Evolutionary conservation across 306 rosid genomes (phyloP).

Genomic region (Pyrus pyrifolia): DNA sequence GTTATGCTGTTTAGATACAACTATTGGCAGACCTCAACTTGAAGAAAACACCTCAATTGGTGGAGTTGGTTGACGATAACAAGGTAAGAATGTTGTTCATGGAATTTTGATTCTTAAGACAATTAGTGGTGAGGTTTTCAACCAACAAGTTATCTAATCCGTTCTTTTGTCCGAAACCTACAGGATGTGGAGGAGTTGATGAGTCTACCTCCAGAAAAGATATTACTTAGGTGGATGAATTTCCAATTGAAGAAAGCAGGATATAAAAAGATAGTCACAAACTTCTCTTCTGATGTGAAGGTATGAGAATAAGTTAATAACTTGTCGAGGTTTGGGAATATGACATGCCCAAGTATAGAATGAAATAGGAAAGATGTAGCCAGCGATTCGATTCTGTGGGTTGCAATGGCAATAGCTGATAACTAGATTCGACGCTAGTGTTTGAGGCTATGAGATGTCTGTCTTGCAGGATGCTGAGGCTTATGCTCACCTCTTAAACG

Average conservation of each 20-base stretch:
- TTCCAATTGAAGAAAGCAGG: slow-evolving; percentile 81
- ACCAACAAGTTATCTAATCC: neutral
- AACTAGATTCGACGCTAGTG: neutral
- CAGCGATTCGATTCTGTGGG: neutral
- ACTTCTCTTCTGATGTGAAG: slow-evolving; percentile 95
- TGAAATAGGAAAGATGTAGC: neutral
- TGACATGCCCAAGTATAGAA: neutral
- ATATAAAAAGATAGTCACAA: slow-evolving; percentile 66
- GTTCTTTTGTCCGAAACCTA: slow-evolving; percentile 21
- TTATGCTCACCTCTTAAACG: slow-evolving; percentile 82
- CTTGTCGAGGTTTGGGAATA: neutral
- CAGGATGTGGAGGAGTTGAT: slow-evolving; percentile 97
- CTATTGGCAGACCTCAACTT: slow-evolving; percentile 89
- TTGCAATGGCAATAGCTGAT: neutral
- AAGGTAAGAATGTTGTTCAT: slow-evolving; percentile 43
- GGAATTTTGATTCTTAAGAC: neutral
- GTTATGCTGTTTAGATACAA: slow-evolving; percentile 64
- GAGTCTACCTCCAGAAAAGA: slow-evolving; percentile 94
- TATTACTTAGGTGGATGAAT: slow-evolving; percentile 95
- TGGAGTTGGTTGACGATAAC: slow-evolving; percentile 86
- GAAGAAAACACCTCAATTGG: slow-evolving; percentile 91
- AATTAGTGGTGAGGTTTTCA: neutral
- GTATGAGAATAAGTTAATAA: slow-evolving; percentile 24
- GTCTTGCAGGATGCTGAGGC: slow-evolving; percentile 84
- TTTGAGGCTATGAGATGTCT: neutral